phyloP scores from a whole-genome alignment of 768 basidiomycete genomes.

The Tricholoma hemisulphureum region DNA sequence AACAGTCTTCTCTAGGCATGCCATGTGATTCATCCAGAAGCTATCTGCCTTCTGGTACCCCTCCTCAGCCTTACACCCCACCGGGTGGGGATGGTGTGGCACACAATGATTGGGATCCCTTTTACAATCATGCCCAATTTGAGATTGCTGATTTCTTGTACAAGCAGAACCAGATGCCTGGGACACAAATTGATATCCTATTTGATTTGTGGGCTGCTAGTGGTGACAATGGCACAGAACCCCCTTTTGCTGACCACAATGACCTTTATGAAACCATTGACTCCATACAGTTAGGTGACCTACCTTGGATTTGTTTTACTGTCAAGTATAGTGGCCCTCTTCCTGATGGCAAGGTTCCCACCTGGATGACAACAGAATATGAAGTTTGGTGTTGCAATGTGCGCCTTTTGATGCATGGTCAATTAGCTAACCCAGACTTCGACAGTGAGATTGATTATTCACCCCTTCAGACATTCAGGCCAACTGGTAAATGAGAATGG shows the following conservation, averaged over 20 bases:
- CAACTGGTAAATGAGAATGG: too few species aligned
- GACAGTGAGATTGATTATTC: conserved; percentile 29
- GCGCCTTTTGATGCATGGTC: conserved; percentile 20
- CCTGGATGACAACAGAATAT: conserved; percentile 32
- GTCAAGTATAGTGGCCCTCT: conserved; percentile 24
- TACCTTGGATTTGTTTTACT: conserved; percentile 38
- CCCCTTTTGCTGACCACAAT: conserved; percentile 30
- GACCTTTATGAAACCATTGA: conserved; percentile 37
- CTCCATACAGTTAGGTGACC: too few species aligned
- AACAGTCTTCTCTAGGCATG: background rate
- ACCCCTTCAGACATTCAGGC: conserved; percentile 27
- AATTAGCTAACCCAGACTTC: too few species aligned
- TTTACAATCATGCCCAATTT: conserved; percentile 1
- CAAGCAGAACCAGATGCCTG: conserved; percentile 4
- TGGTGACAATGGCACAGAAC: conserved; percentile 8
- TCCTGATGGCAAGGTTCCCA: conserved; percentile 16
- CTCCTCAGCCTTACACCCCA: background rate
- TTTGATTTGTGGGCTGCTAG: conserved; percentile 8
- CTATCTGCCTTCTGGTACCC: background rate
- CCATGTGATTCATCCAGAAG: background rate
- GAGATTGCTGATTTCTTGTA: conserved; percentile 6
- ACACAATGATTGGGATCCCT: conserved; percentile 1
- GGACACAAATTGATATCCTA: conserved; percentile 1
- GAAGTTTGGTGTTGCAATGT: conserved; percentile 35
- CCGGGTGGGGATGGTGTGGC: background rate